A percentile compares a stretch with the other conserved stretches of the same genome.
phyloP scores from a whole-genome alignment of 2,329 filamentous ascomycete genomes.

The Ceratocystis lukuohia region DNA sequence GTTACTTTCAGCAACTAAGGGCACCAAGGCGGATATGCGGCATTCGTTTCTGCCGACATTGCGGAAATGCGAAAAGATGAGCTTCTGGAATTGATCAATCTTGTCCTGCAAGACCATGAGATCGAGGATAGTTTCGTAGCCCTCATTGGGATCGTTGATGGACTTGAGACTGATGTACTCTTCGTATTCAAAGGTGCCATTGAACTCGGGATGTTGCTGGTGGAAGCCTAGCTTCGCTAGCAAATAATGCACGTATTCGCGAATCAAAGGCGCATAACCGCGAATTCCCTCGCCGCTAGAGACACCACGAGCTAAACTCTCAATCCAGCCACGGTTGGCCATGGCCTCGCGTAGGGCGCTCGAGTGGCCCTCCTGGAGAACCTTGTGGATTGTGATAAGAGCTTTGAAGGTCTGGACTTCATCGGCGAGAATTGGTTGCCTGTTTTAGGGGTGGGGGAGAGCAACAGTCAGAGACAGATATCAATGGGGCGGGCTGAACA shows the following conservation, averaged over 20 bases:
- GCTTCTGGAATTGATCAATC: constrained; percentile 96
- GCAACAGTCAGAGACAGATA: constrained; percentile 5
- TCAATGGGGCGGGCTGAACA: background rate
- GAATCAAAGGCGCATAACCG: constrained; percentile 82
- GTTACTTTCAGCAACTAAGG: constrained; percentile 92
- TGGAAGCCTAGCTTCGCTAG: constrained; percentile 94
- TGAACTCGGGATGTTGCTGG: constrained; percentile 92
- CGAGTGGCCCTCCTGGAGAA: constrained; percentile 91
- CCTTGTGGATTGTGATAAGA: constrained; percentile 92
- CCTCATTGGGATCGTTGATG: constrained; percentile 97
- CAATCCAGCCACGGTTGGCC: constrained; percentile 78
- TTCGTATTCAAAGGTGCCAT: constrained; percentile 96
- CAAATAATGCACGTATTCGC: constrained; percentile 93
- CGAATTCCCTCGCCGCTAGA: constrained; percentile 64
- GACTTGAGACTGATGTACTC: constrained; percentile 97
- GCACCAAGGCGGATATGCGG: constrained; percentile 83
- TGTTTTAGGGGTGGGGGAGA: constrained; percentile 26
- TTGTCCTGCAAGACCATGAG: constrained; percentile 95
- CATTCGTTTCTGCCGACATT: constrained; percentile 90
- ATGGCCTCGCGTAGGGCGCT: constrained; percentile 78
- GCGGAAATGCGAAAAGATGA: constrained; percentile 95
- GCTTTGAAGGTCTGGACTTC: constrained; percentile 99
- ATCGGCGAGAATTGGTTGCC: constrained; percentile 93
- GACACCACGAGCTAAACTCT: constrained; percentile 76
- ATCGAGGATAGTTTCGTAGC: constrained; percentile 91